These are phyloP conservation scores for Sclerotinia spermophila DNA, from an alignment of 2,329 filamentous ascomycete genomes.

Conservation along the genomic window DNA sequence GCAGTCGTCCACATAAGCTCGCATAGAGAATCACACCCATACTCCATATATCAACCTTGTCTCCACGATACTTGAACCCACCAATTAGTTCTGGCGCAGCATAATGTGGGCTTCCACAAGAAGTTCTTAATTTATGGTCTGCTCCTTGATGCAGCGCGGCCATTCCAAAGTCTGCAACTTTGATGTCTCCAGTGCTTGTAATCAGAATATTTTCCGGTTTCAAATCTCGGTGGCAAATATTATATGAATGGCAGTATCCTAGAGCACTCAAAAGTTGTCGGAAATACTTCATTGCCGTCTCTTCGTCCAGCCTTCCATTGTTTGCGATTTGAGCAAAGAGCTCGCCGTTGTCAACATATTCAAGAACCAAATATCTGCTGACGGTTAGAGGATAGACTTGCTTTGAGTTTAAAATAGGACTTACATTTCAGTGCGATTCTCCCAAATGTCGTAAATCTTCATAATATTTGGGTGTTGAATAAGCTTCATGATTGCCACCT, in stretches of 20 bases:
- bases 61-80: constrained; percentile 73
- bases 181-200: constrained; percentile 71
- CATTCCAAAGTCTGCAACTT: constrained; percentile 98
- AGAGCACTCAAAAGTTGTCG: constrained; percentile 90
- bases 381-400: constrained; percentile 28
- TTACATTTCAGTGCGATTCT: constrained; percentile 91
- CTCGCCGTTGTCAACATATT: constrained; percentile 74
- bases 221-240: constrained; percentile 92
- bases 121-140: constrained; percentile 75
- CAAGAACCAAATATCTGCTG: constrained; percentile 85
- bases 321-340: constrained; percentile 79
- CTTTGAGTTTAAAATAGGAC: constrained; percentile 36
- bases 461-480: constrained; percentile 95
- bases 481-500: constrained; percentile 95
- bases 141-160: constrained; percentile 81
- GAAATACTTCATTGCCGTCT: constrained; percentile 79
- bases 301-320: constrained; percentile 70
- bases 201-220: constrained; percentile 97
- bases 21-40: constrained; percentile 87
- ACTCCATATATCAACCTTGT: constrained; percentile 91
- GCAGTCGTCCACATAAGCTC: constrained; percentile 76
- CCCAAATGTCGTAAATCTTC: constrained; percentile 94
- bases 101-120: constrained; percentile 95
- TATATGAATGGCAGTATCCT: constrained; percentile 88
- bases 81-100: constrained; percentile 88